Evolutionary conservation across 371 early-diverging fungal species (phyloP), one percentile per base, ranked within the genome.

Genomic region (Mortierella sp.): DNA sequence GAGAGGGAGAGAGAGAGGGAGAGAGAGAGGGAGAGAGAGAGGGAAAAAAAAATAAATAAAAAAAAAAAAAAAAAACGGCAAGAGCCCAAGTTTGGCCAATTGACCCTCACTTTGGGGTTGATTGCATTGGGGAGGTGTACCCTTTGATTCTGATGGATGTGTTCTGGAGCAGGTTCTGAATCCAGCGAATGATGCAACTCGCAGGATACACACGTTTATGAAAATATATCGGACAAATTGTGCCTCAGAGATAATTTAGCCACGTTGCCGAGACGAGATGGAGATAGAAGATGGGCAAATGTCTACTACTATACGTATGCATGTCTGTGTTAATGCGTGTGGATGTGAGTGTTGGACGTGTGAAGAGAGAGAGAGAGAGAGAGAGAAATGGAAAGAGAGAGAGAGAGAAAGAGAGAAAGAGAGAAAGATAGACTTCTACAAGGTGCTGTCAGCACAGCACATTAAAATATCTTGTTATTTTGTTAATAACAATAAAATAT

Each of bases 131-230:
- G 36, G 36, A 36, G 36, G 36, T 36, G 36, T 36, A 36, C 36
- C 33, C 36, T 36, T 36, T 36, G n/a, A 48, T 13, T 13, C 15
- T 10, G 48, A n/a, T 11, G 16, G 48, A 19, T 48, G 48, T 48
- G 48, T 48, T 48, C 48, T 48, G 48, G 48, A 48, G 48, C n/a
- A 48, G 48, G 48, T 48, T 48, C 48, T 48, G 48, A 16, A 48
- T 43, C n/a, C n/a, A n/a, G n/a, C 48, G 48, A 48, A 48, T 48
- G 48, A n/a, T 48, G 48, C n/a, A 48, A 48, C 48, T 48, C n/a
- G 48, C 48, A 48, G 48, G 48, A 48, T 48, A 48, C 48, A 48
- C 48, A 48, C 48, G 48, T 48, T 48, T 48, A 15, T 48, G n/a
- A 48, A 19, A 48, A 48, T 19, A 48, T 43, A 36, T 36, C 36